Conservation (phyloP, 305 asterid species). For the Salvia sclarea region DNA sequence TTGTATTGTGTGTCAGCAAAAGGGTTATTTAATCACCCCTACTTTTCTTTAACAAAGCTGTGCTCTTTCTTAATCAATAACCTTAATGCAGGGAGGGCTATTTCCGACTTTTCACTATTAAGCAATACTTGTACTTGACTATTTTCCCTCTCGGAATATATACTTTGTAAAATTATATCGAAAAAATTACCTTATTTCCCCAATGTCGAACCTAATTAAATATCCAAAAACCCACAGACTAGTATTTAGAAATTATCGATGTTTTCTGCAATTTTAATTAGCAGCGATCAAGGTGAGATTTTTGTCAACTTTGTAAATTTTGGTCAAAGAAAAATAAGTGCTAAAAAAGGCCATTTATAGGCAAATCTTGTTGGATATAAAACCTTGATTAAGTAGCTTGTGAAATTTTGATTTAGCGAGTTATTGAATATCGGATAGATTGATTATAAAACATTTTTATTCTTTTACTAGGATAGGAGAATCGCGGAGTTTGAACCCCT, state of each 20-base stretch:
- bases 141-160: too few species aligned
- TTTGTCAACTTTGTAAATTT: not conserved
- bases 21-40: slow-evolving; percentile 29
- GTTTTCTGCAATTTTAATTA: too few species aligned
- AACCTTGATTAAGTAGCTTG: not conserved
- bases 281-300: not conserved
- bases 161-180: not conserved
- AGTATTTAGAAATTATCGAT: too few species aligned
- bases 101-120: slow-evolving; percentile 17
- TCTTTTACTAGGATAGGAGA: too few species aligned
- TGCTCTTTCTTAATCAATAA: slow-evolving; percentile 11
- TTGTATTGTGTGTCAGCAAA: slow-evolving; percentile 30
- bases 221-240: not conserved
- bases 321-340: not conserved
- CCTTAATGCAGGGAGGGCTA: slow-evolving; percentile 28
- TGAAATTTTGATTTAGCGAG: not conserved
- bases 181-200: not conserved
- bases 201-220: not conserved
- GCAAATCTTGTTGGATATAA: not conserved
- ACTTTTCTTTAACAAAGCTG: slow-evolving; percentile 25
- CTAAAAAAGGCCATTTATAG: not conserved
- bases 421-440: too few species aligned
- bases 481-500: too few species aligned
- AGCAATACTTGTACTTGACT: too few species aligned
- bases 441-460: too few species aligned